Conservation (phyloP, 2,329 filamentous ascomycete species). For the Nigrograna mackinnonii region DNA sequence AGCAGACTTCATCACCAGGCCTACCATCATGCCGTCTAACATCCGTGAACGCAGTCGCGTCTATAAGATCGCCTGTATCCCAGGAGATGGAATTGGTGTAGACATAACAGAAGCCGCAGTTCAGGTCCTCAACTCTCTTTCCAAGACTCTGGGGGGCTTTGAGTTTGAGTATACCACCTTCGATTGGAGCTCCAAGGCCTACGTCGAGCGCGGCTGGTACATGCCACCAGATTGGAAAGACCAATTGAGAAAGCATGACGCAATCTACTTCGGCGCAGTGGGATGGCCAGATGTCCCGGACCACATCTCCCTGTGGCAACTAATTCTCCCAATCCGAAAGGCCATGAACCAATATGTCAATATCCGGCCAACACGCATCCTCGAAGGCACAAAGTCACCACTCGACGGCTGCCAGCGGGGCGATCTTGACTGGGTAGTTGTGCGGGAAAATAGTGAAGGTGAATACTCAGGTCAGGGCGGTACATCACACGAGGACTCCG, state of each 20-base stretch:
- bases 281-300: constrained; percentile 62
- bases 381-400: constrained; percentile 63
- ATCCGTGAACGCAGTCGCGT: too few species aligned
- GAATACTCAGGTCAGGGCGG: constrained; percentile 70
- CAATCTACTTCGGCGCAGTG: constrained; percentile 63
- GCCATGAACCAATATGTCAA: constrained; percentile 62
- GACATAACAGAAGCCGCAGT: constrained; percentile 32
- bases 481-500: constrained; percentile 61
- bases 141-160: constrained; percentile 49
- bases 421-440: constrained; percentile 68
- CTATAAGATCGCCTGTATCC: constrained; percentile 38
- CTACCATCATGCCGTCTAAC: too few species aligned
- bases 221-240: constrained; percentile 56
- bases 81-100: constrained; percentile 36
- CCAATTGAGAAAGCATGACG: constrained; percentile 55
- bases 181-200: constrained; percentile 43
- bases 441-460: constrained; percentile 69
- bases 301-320: constrained; percentile 60
- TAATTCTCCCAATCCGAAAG: constrained; percentile 59
- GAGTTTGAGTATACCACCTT: constrained; percentile 56
- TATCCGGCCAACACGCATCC: constrained; percentile 62
- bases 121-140: constrained; percentile 44
- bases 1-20: too few species aligned
- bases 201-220: constrained; percentile 35
- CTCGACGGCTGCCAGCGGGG: constrained; percentile 57